Conservation (phyloP, 768 basidiomycete species). For the Rhodotorula babjevae region DNA sequence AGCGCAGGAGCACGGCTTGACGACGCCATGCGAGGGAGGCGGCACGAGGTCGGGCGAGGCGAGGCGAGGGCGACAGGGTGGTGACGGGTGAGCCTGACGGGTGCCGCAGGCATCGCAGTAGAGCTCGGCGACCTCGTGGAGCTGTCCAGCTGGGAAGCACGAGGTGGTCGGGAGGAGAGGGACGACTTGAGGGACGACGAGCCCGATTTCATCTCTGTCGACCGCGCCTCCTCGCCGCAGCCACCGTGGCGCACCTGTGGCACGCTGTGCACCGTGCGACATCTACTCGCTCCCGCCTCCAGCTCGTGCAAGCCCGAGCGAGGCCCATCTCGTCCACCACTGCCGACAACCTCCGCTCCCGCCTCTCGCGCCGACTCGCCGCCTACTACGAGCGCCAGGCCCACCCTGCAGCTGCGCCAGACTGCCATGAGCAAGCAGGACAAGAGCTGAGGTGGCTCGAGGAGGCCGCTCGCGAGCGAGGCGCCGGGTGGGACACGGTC, state of each 20-base stretch:
- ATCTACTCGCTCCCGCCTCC: not conserved
- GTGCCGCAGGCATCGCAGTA: too few relatives aligned
- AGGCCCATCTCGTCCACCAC: not conserved
- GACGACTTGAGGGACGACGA: too few relatives aligned
- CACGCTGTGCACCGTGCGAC: not conserved
- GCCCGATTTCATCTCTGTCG: too few relatives aligned
- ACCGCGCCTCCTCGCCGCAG: too few relatives aligned
- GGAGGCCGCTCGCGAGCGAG: not conserved
- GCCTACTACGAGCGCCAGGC: not conserved
- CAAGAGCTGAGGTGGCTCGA: slow-evolving; percentile 25
- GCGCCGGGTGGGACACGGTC: not conserved
- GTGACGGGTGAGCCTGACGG: too few relatives aligned
- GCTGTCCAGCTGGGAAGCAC: too few relatives aligned
- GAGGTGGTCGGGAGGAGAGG: too few relatives aligned
- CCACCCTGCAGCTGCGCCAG: not conserved
- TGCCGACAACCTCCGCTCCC: not conserved
- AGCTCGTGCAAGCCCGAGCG: not conserved
- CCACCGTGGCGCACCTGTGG: not conserved
- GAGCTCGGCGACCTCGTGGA: too few relatives aligned
- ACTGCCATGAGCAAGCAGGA: not conserved
- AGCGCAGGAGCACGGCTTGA: too few relatives aligned
- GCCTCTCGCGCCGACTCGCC: not conserved
- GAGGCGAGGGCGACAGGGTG: too few relatives aligned
- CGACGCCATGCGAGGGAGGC: too few relatives aligned
- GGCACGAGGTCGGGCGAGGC: too few relatives aligned